Percentiles rank a stretch among this genome's conserved stretches.
phyloP scores from a whole-genome alignment of 768 basidiomycete genomes.

The Macrolepiota dolichaula region DNA sequence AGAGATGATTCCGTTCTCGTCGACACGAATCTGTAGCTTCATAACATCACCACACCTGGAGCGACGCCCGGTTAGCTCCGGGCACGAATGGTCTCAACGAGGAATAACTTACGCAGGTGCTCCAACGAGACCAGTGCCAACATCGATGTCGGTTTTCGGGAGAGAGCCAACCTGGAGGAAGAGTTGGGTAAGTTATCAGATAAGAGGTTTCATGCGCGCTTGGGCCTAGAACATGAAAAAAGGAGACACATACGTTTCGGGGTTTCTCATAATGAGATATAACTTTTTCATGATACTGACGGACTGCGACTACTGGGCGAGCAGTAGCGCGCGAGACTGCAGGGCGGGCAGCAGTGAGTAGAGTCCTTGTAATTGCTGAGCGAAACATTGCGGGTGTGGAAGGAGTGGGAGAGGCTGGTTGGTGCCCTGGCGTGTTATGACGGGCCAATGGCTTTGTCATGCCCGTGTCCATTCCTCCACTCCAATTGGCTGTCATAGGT shows the following conservation, averaged over 20 bases:
- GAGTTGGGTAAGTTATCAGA: constrained; percentile 49
- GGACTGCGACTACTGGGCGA: constrained; percentile 47
- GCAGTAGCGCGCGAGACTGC: constrained; percentile 33
- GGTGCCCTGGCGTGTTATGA: background rate
- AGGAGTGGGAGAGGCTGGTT: constrained; percentile 14
- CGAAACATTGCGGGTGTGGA: constrained; percentile 60
- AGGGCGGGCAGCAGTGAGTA: constrained; percentile 45
- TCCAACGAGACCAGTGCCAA: constrained; percentile 97
- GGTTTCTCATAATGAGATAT: constrained; percentile 97
- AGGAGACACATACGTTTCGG: constrained; percentile 73
- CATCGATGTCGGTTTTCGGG: constrained; percentile 86
- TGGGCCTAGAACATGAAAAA: constrained; percentile 23
- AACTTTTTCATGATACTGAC: constrained; percentile 93
- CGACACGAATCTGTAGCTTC: constrained; percentile 98
- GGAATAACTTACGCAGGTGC: constrained; percentile 79
- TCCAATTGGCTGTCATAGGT: constrained; percentile 7
- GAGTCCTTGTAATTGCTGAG: constrained; percentile 50
- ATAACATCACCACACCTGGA: constrained; percentile 94
- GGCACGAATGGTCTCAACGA: constrained; percentile 9
- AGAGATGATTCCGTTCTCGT: constrained; percentile 91
- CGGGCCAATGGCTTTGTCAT: constrained; percentile 8
- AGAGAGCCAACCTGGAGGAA: constrained; percentile 84
- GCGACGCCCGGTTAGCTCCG: constrained; percentile 26
- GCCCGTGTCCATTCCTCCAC: constrained; percentile 2
- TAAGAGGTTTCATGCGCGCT: constrained; percentile 28